Conservation (phyloP, 495 filamentous ascomycete genomes). For the Amphirosellinia nigrospora region DNA sequence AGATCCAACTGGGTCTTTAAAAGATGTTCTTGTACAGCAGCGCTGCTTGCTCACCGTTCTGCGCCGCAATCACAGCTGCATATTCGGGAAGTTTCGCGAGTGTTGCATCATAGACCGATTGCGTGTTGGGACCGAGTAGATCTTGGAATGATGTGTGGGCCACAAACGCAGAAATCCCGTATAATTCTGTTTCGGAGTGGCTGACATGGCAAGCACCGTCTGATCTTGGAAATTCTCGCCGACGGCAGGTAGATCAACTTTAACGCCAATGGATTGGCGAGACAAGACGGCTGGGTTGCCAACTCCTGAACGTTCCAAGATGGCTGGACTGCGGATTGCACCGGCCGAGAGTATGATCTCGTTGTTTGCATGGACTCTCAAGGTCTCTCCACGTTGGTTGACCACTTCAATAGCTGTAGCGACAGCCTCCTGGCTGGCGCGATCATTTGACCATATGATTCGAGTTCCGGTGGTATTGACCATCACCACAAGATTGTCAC, state of each 20-base stretch:
- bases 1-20: conserved; percentile 14
- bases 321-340: conserved; percentile 53
- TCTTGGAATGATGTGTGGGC: conserved; percentile 15
- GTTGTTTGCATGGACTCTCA: conserved; percentile 44
- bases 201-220: conserved; percentile 4
- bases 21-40: conserved; percentile 19
- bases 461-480: conserved; percentile 33
- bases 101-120: conserved; percentile 12
- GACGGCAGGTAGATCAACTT: conserved; percentile 55
- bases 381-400: conserved; percentile 23
- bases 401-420: conserved; percentile 11
- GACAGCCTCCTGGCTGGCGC: conserved; percentile 9
- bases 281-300: conserved; percentile 48
- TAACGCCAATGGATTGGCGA: conserved; percentile 44
- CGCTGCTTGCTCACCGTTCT: conserved; percentile 18
- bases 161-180: conserved; percentile 17
- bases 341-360: conserved; percentile 65
- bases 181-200: conserved; percentile 14
- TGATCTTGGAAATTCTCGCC: conserved; percentile 61
- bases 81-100: conserved; percentile 19
- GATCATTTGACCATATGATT: conserved; percentile 32
- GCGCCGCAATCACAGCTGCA: conserved; percentile 18
- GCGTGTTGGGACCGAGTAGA: conserved; percentile 10
- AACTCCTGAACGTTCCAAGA: conserved; percentile 65
- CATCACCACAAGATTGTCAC: conserved; percentile 22